Evolutionary conservation across 495 filamentous ascomycete species (phyloP), one percentile per base, ranked within the genome.

Genomic region (Opeltia flavorubescens): DNA sequence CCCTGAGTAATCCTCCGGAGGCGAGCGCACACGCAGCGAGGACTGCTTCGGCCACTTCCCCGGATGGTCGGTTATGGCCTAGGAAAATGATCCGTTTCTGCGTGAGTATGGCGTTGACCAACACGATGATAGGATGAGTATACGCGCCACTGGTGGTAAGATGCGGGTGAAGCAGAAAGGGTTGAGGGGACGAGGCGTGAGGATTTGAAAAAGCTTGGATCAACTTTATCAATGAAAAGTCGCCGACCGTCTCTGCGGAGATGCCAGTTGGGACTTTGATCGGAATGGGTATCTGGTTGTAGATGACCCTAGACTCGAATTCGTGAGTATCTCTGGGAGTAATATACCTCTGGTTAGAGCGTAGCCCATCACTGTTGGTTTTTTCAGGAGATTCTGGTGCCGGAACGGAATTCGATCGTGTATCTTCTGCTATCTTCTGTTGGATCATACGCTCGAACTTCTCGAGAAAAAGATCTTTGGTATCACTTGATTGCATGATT

Each of bases 1-100:
- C 91, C 34, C 86, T 69, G 15, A 99, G 69, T n/a, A 95, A 71
- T 20, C 93, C 91, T n/a, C 91, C 93, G 21, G 87, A 94, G 18
- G 84, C 89, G 26, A 99, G 73, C 4, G 91, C 85, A 61, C 89
- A 96, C 1, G 89, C 87, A 1, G 85, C 91, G 0, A 98, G 72
- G 5, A 98, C 91, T 3, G 91, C 89, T 65, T 96, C 89, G 5
- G 88, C 91, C 9, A 98, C 91, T 57, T 94, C 86, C 2, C 85
- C 84, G 2, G 89, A 95, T 5, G 91, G 88, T 54, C 86, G 80
- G 54, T 91, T 93, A 61, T 99, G 86, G 18, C 91, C 91, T 28
- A 96, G 72, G 63, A 99, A 96, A 38, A 99, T 82, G 46, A 99
- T 78, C 2, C 91, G 80, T 62, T 99, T 99, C 57, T 99, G 89